Conservation (phyloP, 78 protist species). For the Dictyostelium firmibasis region DNA sequence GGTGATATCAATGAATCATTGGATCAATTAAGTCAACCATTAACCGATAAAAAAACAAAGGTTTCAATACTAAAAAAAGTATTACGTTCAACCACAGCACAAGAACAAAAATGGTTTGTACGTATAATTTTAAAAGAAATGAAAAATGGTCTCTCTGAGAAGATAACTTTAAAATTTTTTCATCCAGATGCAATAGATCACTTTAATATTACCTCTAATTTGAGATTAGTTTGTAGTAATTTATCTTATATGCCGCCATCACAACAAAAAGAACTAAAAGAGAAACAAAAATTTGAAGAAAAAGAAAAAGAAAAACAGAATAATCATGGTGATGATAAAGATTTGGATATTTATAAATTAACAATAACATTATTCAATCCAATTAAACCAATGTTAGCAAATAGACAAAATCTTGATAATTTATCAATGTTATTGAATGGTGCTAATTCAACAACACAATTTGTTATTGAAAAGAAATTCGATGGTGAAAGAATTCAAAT, state of each 20-base stretch:
- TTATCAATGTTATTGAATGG: slow-evolving; percentile 15
- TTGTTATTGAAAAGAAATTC: slow-evolving; percentile 85
- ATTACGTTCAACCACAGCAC: slow-evolving; percentile 61
- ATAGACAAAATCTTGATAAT: slow-evolving; percentile 36
- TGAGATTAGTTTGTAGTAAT: slow-evolving; percentile 46
- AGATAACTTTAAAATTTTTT: slow-evolving; percentile 40
- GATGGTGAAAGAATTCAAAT: slow-evolving; percentile 94
- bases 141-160: slow-evolving; percentile 80
- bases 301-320: not conserved
- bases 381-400: slow-evolving; percentile 95
- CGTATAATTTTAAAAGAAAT: slow-evolving; percentile 88
- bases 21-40: slow-evolving; percentile 57
- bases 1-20: slow-evolving; percentile 75
- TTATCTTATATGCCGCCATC: slow-evolving; percentile 5
- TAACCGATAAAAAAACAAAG: slow-evolving; percentile 51
- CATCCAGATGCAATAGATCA: slow-evolving; percentile 88
- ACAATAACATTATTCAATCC: slow-evolving; percentile 74
- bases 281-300: not conserved
- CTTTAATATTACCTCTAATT: slow-evolving; percentile 46
- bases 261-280: slow-evolving; percentile 3
- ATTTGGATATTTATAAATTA: not conserved
- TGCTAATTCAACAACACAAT: not conserved
- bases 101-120: slow-evolving; percentile 93
- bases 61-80: slow-evolving; percentile 36
- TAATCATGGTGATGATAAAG: not conserved